Conservation (phyloP, 805 yeast genomes). For the Candida succiphila region DNA sequence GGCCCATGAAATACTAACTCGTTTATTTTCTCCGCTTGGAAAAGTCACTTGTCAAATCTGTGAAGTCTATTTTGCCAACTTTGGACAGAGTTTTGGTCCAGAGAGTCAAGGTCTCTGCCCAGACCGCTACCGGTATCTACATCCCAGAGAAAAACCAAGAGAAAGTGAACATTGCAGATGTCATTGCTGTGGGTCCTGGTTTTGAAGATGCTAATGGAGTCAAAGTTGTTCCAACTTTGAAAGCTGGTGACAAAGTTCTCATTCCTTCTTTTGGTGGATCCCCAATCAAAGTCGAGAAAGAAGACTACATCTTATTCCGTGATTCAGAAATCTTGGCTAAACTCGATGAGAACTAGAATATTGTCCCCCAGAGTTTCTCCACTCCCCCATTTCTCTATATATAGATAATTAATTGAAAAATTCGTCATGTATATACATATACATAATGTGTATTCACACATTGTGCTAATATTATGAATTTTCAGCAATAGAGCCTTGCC, state of each 20-base stretch:
- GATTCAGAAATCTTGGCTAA: conserved; percentile 94
- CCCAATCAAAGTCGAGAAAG: conserved; percentile 78
- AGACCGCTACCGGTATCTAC: conserved; percentile 89
- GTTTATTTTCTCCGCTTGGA: no score
- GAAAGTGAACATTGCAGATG: conserved; percentile 87
- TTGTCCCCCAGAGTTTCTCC: neutral
- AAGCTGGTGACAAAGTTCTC: conserved; percentile 87
- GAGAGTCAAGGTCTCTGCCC: conserved; percentile 83
- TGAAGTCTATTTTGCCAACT: conserved; percentile 82
- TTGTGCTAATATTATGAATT: no score
- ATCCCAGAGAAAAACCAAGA: conserved; percentile 95
- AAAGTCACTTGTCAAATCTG: conserved; percentile 62
- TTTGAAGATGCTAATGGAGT: conserved; percentile 66
- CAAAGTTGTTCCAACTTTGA: conserved; percentile 61
- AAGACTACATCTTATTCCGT: conserved; percentile 55
- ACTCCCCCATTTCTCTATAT: neutral
- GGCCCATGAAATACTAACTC: no score
- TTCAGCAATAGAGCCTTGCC: conserved; percentile 27
- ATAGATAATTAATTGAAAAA: no score
- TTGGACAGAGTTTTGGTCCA: conserved; percentile 95
- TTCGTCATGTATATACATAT: neutral
- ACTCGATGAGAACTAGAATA: conserved; percentile 40
- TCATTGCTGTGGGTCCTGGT: conserved; percentile 95
- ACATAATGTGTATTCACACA: no score
- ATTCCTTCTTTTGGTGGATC: conserved; percentile 95